Conservation (phyloP, 208 protist genomes). For the Plasmodiophora brassicae region DNA sequence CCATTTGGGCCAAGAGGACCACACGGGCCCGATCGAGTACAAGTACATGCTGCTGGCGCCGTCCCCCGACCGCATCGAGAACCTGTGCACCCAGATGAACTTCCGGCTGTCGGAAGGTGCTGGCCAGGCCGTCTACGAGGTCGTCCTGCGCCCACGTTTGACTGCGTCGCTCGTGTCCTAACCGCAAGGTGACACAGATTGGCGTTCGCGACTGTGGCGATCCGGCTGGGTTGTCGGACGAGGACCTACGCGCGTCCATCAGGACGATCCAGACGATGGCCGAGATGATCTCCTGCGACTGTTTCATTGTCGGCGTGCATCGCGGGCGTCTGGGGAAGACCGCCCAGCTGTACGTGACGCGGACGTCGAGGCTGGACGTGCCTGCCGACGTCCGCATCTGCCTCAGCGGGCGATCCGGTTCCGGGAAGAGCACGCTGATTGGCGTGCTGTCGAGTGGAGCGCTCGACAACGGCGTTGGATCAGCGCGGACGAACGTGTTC, state of each 20-base stretch:
- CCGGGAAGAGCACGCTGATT: conserved; percentile 44
- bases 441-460: conserved; percentile 41
- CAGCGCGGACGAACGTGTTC: conserved; percentile 4
- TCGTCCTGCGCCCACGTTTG: not conserved
- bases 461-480: conserved; percentile 42
- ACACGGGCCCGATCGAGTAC: not conserved
- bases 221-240: not conserved
- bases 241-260: not conserved
- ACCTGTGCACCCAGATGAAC: not conserved
- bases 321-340: not conserved
- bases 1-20: not conserved
- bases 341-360: not conserved
- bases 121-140: not conserved
- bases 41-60: not conserved
- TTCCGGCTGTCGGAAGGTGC: not conserved
- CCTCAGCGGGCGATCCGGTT: conserved; percentile 34
- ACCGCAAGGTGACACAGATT: not conserved
- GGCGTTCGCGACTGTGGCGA: not conserved
- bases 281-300: not conserved
- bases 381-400: conserved; percentile 36
- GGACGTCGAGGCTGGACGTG: not conserved
- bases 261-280: not conserved
- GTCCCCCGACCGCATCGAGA: not conserved
- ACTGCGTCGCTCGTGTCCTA: not conserved
- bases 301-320: not conserved